phyloP scores from a whole-genome alignment of 2,329 filamentous ascomycete genomes.

The Graphilbum fragrans region DNA sequence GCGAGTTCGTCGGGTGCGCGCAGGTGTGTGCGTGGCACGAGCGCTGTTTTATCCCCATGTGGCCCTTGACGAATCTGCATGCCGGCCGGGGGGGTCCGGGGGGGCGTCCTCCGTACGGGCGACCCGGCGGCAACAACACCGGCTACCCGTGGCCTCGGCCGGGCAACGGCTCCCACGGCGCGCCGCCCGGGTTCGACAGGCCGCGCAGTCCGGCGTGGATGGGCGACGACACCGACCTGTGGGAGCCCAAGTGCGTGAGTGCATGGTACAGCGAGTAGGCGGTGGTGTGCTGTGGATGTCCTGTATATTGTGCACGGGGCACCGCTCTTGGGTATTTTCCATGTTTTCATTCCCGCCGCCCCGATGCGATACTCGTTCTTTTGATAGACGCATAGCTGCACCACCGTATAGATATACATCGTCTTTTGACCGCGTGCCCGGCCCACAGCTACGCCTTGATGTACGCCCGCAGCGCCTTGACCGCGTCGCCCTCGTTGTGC shows the following conservation, averaged over 20 bases:
- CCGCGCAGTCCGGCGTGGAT: constrained; percentile 13
- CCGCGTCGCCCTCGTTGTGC: constrained; percentile 56
- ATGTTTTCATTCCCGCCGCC: neutral
- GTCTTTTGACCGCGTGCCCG: neutral
- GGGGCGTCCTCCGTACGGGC: neutral
- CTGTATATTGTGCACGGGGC: neutral
- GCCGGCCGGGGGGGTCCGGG: neutral
- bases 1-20: constrained; percentile 28
- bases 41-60: constrained; percentile 38
- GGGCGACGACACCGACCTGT: constrained; percentile 16
- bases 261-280: constrained; percentile 8
- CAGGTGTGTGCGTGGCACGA: constrained; percentile 28
- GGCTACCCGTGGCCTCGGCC: neutral
- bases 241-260: constrained; percentile 17
- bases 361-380: neutral
- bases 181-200: constrained; percentile 3
- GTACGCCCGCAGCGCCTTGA: constrained; percentile 54
- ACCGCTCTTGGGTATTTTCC: neutral
- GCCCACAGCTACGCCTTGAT: constrained; percentile 16
- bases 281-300: neutral
- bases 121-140: constrained; percentile 2
- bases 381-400: too few relatives aligned
- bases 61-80: constrained; percentile 23
- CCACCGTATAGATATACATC: too few relatives aligned
- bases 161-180: neutral